phyloP scores from a whole-genome alignment of 352 stramenopile genomes.

The Phytophthora foliorum region DNA sequence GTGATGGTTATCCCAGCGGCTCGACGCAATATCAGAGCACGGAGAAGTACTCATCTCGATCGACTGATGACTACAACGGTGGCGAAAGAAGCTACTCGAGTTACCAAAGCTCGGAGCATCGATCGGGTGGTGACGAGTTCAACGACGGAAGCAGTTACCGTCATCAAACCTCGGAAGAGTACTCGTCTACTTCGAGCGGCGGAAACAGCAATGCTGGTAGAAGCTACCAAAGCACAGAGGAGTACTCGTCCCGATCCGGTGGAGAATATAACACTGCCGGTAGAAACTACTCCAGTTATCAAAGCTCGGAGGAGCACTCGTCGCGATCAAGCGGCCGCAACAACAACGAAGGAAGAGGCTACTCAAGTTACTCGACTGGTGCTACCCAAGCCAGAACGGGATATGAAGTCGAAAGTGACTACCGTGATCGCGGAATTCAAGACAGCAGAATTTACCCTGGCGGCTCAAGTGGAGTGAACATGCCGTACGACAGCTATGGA shows the following conservation, averaged over 20 bases:
- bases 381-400: neutral
- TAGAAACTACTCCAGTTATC: slow-evolving; percentile 7
- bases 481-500: slow-evolving; percentile 12
- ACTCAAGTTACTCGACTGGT: slow-evolving; percentile 12
- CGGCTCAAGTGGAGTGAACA: neutral
- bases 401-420: slow-evolving; percentile 3
- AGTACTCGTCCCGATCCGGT: neutral
- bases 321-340: neutral
- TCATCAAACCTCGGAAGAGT: slow-evolving; percentile 6
- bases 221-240: slow-evolving; percentile 13
- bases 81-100: slow-evolving; percentile 2
- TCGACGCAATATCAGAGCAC: slow-evolving; percentile 5
- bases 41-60: slow-evolving; percentile 5
- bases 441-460: neutral
- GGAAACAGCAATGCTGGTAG: neutral
- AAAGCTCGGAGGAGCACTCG: slow-evolving; percentile 8
- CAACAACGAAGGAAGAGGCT: slow-evolving; percentile 5
- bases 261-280: neutral
- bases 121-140: neutral
- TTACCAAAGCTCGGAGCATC: slow-evolving; percentile 2
- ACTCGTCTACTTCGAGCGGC: neutral
- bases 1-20: slow-evolving; percentile 9
- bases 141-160: neutral
- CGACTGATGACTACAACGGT: neutral
- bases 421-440: neutral